These are phyloP conservation scores for Stramenopiles sp. DNA, from an alignment of 352 stramenopile species.

Conservation along the genomic window DNA sequence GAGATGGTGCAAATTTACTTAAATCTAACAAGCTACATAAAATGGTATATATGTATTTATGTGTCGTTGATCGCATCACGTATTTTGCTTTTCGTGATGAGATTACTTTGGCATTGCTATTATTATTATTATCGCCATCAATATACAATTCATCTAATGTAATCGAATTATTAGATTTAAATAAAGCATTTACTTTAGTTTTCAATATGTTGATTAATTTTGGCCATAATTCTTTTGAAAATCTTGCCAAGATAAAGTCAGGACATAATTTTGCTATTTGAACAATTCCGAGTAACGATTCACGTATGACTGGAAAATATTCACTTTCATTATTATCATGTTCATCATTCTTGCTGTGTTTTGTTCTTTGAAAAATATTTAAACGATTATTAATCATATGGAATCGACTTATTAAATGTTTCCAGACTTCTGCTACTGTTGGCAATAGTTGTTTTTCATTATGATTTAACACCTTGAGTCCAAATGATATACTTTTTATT, in stretches of 20 bases:
- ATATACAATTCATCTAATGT: neutral
- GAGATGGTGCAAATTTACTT: neutral
- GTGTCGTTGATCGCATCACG: neutral
- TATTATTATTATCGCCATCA: neutral
- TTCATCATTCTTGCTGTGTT: neutral
- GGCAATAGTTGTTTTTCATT: neutral
- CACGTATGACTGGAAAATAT: neutral
- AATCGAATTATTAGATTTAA: neutral
- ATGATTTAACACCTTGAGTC: neutral
- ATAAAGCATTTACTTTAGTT: neutral
- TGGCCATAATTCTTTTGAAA: constrained; percentile 5
- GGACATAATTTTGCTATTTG: neutral
- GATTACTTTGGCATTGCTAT: too few species aligned
- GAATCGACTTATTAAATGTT: neutral
- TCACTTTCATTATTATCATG: neutral
- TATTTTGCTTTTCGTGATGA: neutral
- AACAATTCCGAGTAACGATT: neutral
- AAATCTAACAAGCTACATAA: neutral
- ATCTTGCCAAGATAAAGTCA: neutral
- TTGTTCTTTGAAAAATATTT: neutral
- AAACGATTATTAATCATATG: too few species aligned
- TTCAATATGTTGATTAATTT: neutral
- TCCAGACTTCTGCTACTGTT: neutral
- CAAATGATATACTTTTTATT: neutral
- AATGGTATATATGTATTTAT: neutral